Conservation (phyloP, 306 rosid genomes). For the Glycine soja region DNA sequence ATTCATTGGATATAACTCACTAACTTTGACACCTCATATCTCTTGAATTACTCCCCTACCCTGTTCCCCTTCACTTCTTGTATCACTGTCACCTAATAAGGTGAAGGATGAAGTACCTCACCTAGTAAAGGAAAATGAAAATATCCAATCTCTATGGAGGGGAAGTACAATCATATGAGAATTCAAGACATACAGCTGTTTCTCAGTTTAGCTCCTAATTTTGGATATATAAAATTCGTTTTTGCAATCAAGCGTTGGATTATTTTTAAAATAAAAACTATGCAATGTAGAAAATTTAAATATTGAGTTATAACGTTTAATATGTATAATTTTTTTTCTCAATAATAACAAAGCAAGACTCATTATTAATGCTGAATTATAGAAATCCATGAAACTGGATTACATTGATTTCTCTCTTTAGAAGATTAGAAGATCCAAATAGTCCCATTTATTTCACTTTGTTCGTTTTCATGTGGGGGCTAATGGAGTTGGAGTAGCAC, state of each 20-base stretch:
- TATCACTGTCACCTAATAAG: constrained; percentile 34
- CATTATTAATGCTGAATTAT: not conserved
- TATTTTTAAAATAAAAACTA: not conserved
- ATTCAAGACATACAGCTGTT: too few relatives aligned
- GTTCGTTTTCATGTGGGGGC: constrained; percentile 4
- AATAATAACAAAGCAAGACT: not conserved
- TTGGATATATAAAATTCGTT: not conserved
- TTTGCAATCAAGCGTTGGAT: not conserved
- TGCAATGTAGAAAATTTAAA: not conserved
- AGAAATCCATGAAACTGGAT: not conserved
- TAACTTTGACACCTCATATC: not conserved
- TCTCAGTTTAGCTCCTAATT: too few relatives aligned
- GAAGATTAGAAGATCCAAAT: not conserved
- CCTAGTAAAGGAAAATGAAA: constrained; percentile 4
- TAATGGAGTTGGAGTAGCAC: not conserved
- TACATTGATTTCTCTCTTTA: not conserved
- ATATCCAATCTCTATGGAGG: constrained; percentile 22
- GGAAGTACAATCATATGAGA: constrained; percentile 25
- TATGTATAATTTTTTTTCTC: too few relatives aligned
- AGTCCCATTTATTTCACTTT: not conserved
- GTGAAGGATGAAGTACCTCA: not conserved
- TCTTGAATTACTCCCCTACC: not conserved
- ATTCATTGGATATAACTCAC: not conserved
- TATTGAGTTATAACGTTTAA: too few relatives aligned
- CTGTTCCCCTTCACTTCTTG: not conserved